Conservation (phyloP, 2,329 filamentous ascomycete genomes). For the Cladosporium sp. region DNA sequence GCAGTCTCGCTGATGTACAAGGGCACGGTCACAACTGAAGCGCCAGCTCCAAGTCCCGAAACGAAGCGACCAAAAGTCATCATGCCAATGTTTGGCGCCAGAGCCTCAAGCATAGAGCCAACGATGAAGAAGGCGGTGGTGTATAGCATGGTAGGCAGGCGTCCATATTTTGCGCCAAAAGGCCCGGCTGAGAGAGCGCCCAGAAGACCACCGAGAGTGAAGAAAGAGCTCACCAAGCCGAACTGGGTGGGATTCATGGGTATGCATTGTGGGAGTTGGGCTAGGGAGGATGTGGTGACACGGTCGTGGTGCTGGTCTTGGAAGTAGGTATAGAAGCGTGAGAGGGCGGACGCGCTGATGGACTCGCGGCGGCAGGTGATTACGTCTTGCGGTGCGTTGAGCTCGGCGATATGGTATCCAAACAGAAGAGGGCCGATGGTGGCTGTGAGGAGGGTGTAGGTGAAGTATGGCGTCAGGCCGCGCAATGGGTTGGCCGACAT, state of each 20-base stretch:
- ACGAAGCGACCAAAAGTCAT: slow-evolving; percentile 75
- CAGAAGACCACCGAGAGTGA: slow-evolving; percentile 82
- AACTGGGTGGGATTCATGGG: slow-evolving; percentile 81
- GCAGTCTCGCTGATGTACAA: slow-evolving; percentile 93
- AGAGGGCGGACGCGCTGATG: slow-evolving; percentile 35
- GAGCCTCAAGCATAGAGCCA: slow-evolving; percentile 73
- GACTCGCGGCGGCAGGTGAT: slow-evolving; percentile 71
- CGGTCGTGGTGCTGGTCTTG: slow-evolving; percentile 4
- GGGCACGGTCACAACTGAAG: slow-evolving; percentile 87
- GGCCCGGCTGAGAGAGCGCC: slow-evolving; percentile 81
- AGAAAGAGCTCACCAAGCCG: slow-evolving; percentile 84
- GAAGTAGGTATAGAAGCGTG: slow-evolving; percentile 22
- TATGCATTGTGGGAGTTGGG: slow-evolving; percentile 70
- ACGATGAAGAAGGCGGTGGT: slow-evolving; percentile 74
- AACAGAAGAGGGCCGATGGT: slow-evolving; percentile 91
- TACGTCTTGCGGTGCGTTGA: slow-evolving; percentile 92
- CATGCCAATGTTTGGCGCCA: slow-evolving; percentile 65
- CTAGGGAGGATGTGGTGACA: slow-evolving; percentile 2
- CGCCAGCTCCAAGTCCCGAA: slow-evolving; percentile 81
- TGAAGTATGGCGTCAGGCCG: slow-evolving; percentile 70
- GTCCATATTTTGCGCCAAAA: slow-evolving; percentile 73
- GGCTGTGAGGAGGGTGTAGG: slow-evolving; percentile 72
- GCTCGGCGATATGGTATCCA: slow-evolving; percentile 88
- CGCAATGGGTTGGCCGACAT: slow-evolving; percentile 33
- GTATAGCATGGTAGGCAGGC: slow-evolving; percentile 72